Percentiles rank a stretch among this genome's conserved stretches.
phyloP scores from a whole-genome alignment of 495 filamentous ascomycete species.

The Physcia stellaris region DNA sequence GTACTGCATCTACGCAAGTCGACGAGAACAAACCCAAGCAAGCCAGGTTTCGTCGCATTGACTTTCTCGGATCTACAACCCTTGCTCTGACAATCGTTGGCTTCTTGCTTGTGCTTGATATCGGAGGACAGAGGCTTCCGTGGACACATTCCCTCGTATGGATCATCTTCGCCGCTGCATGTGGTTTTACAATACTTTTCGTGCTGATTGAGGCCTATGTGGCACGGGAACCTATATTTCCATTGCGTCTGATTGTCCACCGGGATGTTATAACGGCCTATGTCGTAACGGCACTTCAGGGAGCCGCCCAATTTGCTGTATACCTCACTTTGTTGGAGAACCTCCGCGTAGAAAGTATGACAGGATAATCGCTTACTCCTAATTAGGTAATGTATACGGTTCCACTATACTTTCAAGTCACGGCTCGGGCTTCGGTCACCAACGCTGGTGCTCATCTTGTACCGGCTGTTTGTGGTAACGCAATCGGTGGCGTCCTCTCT shows the following conservation, averaged over 20 bases:
- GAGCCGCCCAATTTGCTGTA: slow-evolving; percentile 41
- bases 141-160: slow-evolving; percentile 38
- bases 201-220: slow-evolving; percentile 35
- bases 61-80: slow-evolving; percentile 41
- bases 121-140: slow-evolving; percentile 41
- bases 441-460: slow-evolving; percentile 46
- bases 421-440: slow-evolving; percentile 37
- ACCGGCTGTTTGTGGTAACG: slow-evolving; percentile 52
- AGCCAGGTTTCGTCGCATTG: slow-evolving; percentile 33
- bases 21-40: slow-evolving; percentile 6
- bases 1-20: background rate
- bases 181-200: slow-evolving; percentile 33
- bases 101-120: slow-evolving; percentile 41
- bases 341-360: slow-evolving; percentile 1
- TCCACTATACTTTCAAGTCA: slow-evolving; percentile 60
- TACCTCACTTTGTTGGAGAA: slow-evolving; percentile 14
- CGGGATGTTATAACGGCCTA: slow-evolving; percentile 43
- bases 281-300: slow-evolving; percentile 36
- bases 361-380: slow-evolving; percentile 2
- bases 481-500: slow-evolving; percentile 44
- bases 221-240: slow-evolving; percentile 47
- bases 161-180: slow-evolving; percentile 18
- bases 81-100: slow-evolving; percentile 34
- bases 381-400: slow-evolving; percentile 41
- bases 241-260: slow-evolving; percentile 39